Conservation (phyloP, 768 basidiomycete genomes). For the Collybia mongolica region DNA sequence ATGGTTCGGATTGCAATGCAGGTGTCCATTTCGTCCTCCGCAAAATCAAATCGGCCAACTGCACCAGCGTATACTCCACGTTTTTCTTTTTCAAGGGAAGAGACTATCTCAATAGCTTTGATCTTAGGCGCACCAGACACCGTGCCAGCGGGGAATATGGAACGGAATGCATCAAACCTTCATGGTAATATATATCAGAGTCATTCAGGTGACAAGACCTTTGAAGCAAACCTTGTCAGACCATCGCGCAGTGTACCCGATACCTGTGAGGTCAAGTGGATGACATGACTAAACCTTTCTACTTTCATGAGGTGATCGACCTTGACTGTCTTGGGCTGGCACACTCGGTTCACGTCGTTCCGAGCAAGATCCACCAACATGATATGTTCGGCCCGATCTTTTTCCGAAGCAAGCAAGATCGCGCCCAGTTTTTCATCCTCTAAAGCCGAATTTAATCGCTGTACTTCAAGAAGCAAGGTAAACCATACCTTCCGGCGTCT, state of each 20-base stretch:
- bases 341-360: slow-evolving; percentile 98
- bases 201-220: neutral
- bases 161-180: slow-evolving; percentile 98
- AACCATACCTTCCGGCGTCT: slow-evolving; percentile 74
- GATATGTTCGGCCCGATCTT: slow-evolving; percentile 97
- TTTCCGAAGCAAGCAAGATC: slow-evolving; percentile 78
- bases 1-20: slow-evolving; percentile 99
- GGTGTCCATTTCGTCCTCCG: slow-evolving; percentile 92
- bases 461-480: slow-evolving; percentile 4
- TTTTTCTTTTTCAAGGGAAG: slow-evolving; percentile 81
- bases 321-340: slow-evolving; percentile 91
- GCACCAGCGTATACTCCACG: slow-evolving; percentile 97
- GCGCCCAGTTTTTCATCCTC: slow-evolving; percentile 85
- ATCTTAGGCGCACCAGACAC: slow-evolving; percentile 99
- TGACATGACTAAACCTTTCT: slow-evolving; percentile 97
- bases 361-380: slow-evolving; percentile 98
- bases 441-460: slow-evolving; percentile 27
- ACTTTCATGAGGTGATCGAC: slow-evolving; percentile 93
- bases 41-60: slow-evolving; percentile 97
- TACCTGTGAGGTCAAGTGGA: slow-evolving; percentile 94
- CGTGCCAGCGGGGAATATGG: slow-evolving; percentile 98
- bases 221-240: slow-evolving; percentile 63
- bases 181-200: slow-evolving; percentile 2
- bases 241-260: slow-evolving; percentile 83
- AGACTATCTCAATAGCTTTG: slow-evolving; percentile 93